Evolutionary conservation across 495 filamentous ascomycete genomes (phyloP).

Genomic region (Copromyces sp.): DNA sequence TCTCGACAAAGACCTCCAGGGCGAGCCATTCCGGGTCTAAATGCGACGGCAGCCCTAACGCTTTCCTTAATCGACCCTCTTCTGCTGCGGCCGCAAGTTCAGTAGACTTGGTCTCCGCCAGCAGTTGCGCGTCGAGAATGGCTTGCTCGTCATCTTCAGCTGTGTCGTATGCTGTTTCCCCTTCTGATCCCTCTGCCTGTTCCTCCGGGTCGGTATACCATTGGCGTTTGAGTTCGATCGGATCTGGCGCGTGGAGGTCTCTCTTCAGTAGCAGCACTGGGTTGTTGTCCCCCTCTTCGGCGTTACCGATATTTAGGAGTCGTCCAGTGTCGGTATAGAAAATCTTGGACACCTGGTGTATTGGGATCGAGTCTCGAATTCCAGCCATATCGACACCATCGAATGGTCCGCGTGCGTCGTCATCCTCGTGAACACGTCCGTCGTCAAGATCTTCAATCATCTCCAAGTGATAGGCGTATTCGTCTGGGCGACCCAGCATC

Average conservation of each 20-base stretch:
- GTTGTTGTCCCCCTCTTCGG: conserved; percentile 66
- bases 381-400: conserved; percentile 67
- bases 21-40: conserved; percentile 95
- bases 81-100: not conserved
- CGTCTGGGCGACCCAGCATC: conserved; percentile 29
- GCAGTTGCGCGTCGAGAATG: conserved; percentile 60
- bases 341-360: conserved; percentile 88
- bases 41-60: conserved; percentile 63
- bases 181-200: not conserved
- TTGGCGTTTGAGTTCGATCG: conserved; percentile 32
- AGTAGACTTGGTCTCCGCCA: conserved; percentile 30
- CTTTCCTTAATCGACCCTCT: conserved; percentile 15
- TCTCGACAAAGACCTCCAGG: conserved; percentile 71
- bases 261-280: conserved; percentile 82
- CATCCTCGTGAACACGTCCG: conserved; percentile 73
- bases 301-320: conserved; percentile 78
- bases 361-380: conserved; percentile 72
- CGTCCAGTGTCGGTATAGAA: conserved; percentile 96
- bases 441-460: conserved; percentile 92
- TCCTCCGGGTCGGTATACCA: conserved; percentile 14
- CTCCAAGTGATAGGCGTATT: conserved; percentile 82
- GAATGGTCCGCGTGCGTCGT: conserved; percentile 56
- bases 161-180: not conserved
- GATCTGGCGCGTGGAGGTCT: conserved; percentile 63
- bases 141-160: conserved; percentile 38